These are phyloP conservation scores for Sarocladiaceae sp. DNA, from an alignment of 2,329 filamentous ascomycete species.

Conservation along the genomic window DNA sequence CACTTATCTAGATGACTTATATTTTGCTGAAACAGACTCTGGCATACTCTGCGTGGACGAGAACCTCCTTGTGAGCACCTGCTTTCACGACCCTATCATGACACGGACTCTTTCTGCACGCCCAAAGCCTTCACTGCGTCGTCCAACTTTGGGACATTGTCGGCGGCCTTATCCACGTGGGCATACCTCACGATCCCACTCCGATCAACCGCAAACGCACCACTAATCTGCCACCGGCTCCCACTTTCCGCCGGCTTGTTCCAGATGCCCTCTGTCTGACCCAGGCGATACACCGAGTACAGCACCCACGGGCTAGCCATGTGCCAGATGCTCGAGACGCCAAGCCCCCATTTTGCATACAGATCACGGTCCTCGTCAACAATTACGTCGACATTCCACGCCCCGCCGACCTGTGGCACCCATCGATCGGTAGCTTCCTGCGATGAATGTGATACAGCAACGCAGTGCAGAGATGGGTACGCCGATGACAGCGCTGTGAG, in stretches of 20 bases:
- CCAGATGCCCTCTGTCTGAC: constrained; percentile 60
- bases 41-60: too few species aligned
- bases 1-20: neutral
- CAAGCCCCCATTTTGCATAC: constrained; percentile 64
- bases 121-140: constrained; percentile 23
- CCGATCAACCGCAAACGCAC: constrained; percentile 51
- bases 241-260: constrained; percentile 63
- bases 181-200: constrained; percentile 26
- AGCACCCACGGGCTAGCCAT: constrained; percentile 56
- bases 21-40: too few species aligned
- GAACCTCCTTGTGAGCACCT: too few species aligned
- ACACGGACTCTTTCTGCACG: constrained; percentile 7
- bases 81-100: too few species aligned
- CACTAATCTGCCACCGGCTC: constrained; percentile 63
- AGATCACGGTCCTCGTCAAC: constrained; percentile 56
- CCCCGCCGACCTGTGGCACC: constrained; percentile 52
- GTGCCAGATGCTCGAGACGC: constrained; percentile 57
- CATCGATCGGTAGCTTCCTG: constrained; percentile 50
- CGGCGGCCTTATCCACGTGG: constrained; percentile 24
- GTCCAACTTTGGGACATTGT: constrained; percentile 26
- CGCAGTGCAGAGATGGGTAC: constrained; percentile 48
- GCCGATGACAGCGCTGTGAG: constrained; percentile 48
- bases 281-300: constrained; percentile 53
- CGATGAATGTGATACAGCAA: constrained; percentile 60
- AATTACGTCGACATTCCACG: constrained; percentile 54